Evolutionary conservation across 2,329 filamentous ascomycete genomes (phyloP).

Genomic region (Didymellaceae sp.): DNA sequence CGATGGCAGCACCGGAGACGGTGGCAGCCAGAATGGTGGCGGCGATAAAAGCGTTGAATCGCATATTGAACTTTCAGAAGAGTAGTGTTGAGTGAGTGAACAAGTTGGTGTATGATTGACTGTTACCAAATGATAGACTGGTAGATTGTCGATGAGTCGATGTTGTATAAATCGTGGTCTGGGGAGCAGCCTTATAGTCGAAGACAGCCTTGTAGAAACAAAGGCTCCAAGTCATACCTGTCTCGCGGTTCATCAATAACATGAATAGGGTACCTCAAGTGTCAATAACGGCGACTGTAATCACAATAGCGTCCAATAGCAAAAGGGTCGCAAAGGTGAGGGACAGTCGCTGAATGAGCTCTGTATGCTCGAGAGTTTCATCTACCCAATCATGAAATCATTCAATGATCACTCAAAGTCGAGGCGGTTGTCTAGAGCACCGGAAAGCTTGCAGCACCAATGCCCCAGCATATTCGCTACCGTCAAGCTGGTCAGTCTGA

Average conservation of each 20-base stretch:
- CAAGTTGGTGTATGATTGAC: slow-evolving; percentile 11
- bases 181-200: slow-evolving; percentile 2
- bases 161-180: slow-evolving; percentile 19
- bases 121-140: slow-evolving; percentile 21
- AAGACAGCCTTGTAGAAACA: slow-evolving; percentile 4
- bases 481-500: slow-evolving; percentile 8
- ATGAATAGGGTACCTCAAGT: slow-evolving; percentile 27
- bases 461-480: slow-evolving; percentile 10
- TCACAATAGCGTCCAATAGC: slow-evolving; percentile 19
- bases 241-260: slow-evolving; percentile 17
- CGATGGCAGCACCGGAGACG: slow-evolving; percentile 46
- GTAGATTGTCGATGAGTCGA: slow-evolving; percentile 6
- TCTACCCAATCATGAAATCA: too few species aligned
- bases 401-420: slow-evolving; percentile 10
- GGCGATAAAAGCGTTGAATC: slow-evolving; percentile 53
- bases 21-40: slow-evolving; percentile 52
- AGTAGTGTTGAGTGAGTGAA: slow-evolving; percentile 17
- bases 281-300: slow-evolving; percentile 18
- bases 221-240: background rate
- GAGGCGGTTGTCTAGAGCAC: slow-evolving; percentile 11
- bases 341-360: slow-evolving; percentile 19
- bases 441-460: slow-evolving; percentile 1
- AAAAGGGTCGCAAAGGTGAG: slow-evolving; percentile 18
- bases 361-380: too few species aligned
- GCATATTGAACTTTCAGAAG: slow-evolving; percentile 53